Percentiles rank a stretch among this genome's conserved stretches.
Conservation (phyloP, 495 filamentous ascomycete genomes). For the Xylaria longipes region DNA sequence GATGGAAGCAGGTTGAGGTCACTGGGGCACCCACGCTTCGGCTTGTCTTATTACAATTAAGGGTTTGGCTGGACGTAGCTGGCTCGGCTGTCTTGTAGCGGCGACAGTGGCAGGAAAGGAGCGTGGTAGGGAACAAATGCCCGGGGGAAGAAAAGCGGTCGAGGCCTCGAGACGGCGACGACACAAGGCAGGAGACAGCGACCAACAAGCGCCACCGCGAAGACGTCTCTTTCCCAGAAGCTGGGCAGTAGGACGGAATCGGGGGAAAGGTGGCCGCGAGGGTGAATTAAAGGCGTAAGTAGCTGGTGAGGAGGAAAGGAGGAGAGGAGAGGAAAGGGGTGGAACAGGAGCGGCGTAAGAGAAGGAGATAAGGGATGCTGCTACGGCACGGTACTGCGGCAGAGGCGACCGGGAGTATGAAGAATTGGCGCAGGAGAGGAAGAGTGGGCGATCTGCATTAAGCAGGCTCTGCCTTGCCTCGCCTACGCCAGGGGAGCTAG, state of each 20-base stretch:
- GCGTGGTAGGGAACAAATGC: conserved; percentile 29
- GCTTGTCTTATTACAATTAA: conserved; percentile 27
- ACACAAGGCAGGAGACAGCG: not conserved
- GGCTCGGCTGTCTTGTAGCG: not conserved
- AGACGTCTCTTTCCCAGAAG: conserved; percentile 20
- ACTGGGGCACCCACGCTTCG: conserved; percentile 21
- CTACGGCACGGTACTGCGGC: not conserved
- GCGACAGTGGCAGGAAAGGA: conserved; percentile 17
- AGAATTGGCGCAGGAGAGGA: conserved; percentile 5
- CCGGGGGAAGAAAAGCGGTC: conserved; percentile 8
- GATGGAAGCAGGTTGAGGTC: conserved; percentile 24
- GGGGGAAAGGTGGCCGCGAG: conserved; percentile 12
- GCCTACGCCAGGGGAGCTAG: not conserved
- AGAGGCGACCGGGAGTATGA: conserved; percentile 4
- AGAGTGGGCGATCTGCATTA: not conserved
- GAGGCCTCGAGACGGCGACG: conserved; percentile 14
- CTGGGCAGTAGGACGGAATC: not conserved
- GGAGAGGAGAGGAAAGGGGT: not conserved
- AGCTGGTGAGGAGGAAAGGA: conserved; percentile 16
- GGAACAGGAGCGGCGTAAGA: not conserved
- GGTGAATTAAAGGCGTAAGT: conserved; percentile 18
- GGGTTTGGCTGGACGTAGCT: conserved; percentile 1
- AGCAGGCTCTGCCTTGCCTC: conserved; percentile 3
- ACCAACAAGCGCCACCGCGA: conserved; percentile 16
- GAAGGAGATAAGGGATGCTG: conserved; percentile 17